Conservation (phyloP, 179 eudicot genomes). For the Dionaea muscipula region DNA sequence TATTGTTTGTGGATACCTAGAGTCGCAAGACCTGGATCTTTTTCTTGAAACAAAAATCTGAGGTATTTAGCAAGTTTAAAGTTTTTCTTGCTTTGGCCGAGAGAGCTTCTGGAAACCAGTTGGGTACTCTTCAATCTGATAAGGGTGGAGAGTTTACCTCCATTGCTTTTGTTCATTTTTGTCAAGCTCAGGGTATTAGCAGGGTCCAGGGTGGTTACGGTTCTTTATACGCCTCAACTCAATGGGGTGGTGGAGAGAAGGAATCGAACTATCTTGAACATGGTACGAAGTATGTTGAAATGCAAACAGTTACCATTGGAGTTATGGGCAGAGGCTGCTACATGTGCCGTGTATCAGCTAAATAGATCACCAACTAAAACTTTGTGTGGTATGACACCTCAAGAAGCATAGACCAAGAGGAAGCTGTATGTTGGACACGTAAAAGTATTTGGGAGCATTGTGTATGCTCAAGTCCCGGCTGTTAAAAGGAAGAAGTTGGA, state of each 20-base stretch:
- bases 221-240: conserved; percentile 3
- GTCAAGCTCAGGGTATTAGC: conserved; percentile 10
- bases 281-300: conserved; percentile 10
- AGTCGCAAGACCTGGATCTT: too few relatives aligned
- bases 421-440: background rate
- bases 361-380: conserved; percentile 2
- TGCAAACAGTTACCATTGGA: conserved; percentile 5
- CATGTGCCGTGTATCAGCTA: conserved; percentile 1
- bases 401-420: background rate
- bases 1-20: too few relatives aligned
- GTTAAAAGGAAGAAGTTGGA: too few relatives aligned
- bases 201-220: conserved; percentile 3
- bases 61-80: conserved; percentile 7
- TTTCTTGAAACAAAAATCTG: too few relatives aligned
- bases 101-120: conserved; percentile 2
- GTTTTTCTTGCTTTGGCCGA: conserved; percentile 7
- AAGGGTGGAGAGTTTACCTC: too few relatives aligned
- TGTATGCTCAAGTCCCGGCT: conserved; percentile 5
- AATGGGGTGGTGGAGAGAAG: conserved; percentile 7
- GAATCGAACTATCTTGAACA: conserved; percentile 4
- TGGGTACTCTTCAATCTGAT: conserved; percentile 1
- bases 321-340: conserved; percentile 11
- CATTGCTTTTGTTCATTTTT: background rate
- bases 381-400: background rate
- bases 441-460: background rate